These are phyloP conservation scores for Thalia dealbata DNA, from an alignment of 176 grass and related monocot species.

Conservation along the genomic window DNA sequence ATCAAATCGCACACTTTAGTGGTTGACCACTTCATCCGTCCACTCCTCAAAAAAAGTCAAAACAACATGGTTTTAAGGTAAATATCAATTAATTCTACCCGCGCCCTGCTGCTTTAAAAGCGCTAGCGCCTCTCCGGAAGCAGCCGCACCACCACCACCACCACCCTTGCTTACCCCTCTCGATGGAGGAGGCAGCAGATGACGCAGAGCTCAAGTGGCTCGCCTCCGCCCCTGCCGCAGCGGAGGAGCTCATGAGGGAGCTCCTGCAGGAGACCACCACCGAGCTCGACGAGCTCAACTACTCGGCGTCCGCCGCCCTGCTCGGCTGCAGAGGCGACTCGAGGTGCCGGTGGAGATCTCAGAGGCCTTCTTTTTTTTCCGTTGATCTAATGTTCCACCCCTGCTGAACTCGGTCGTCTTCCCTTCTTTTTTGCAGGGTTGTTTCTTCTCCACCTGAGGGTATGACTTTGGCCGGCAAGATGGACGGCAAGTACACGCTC, in stretches of 20 bases:
- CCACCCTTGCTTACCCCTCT: no score
- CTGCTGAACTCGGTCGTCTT: not conserved
- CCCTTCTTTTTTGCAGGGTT: conserved; percentile 17
- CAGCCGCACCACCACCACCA: not conserved
- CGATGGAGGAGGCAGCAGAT: conserved; percentile 22
- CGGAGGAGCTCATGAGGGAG: conserved; percentile 34
- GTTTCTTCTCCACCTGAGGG: conserved; percentile 68
- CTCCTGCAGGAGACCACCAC: conserved; percentile 20
- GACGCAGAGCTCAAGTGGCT: conserved; percentile 37
- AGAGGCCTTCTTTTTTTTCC: not conserved
- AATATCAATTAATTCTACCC: no score
- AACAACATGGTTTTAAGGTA: not conserved
- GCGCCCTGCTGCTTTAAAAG: not conserved
- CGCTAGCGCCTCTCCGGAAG: not conserved
- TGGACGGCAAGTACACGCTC: conserved; percentile 81
- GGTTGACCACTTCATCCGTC: conserved; percentile 54
- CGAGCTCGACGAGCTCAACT: conserved; percentile 59
- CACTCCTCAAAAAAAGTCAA: conserved; percentile 7
- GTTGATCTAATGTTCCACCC: no score
- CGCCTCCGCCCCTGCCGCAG: not conserved
- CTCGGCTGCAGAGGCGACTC: not conserved
- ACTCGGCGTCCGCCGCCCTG: conserved; percentile 5
- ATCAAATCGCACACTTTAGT: conserved; percentile 62
- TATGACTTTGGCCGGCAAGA: conserved; percentile 40
- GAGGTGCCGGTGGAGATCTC: not conserved